A percentile compares a stretch with the other conserved stretches of the same genome.
These are phyloP conservation scores for Aspergillus novoparasiticus DNA, from an alignment of 2,329 filamentous ascomycete genomes.

Conservation along the genomic window DNA sequence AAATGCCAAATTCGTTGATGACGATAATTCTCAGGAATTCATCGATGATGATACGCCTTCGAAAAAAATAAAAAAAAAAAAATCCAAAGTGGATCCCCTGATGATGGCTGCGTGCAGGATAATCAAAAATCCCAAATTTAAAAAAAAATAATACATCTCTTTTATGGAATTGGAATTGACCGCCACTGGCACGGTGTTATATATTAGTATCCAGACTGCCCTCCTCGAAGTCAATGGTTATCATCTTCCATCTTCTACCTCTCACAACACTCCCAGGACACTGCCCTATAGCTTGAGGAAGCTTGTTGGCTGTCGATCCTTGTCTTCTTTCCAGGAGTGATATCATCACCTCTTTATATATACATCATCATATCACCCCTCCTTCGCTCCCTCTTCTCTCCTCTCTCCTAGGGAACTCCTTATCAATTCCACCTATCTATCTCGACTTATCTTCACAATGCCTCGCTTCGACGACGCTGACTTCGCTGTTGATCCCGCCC, in stretches of 20 bases:
- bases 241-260: conserved; percentile 10
- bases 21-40: conserved; percentile 45
- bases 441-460: conserved; percentile 50
- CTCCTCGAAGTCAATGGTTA: conserved; percentile 5
- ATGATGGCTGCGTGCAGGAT: conserved; percentile 20
- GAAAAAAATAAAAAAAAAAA: background rate
- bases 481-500: conserved; percentile 46
- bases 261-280: conserved; percentile 2
- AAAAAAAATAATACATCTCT: background rate
- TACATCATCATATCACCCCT: conserved; percentile 5
- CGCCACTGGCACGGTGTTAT: conserved; percentile 17
- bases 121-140: background rate
- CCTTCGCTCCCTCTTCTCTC: background rate
- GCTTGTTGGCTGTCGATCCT: conserved; percentile 9
- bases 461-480: conserved; percentile 62
- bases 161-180: conserved; percentile 11
- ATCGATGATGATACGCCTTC: conserved; percentile 2
- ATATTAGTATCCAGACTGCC: conserved; percentile 13
- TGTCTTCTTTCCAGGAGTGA: conserved; percentile 12
- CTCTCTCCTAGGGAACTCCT: background rate
- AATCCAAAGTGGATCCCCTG: background rate
- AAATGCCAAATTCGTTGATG: conserved; percentile 21
- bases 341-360: conserved; percentile 17
- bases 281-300: background rate
- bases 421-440: conserved; percentile 1